Percentiles rank a stretch among this genome's conserved stretches.
phyloP scores from a whole-genome alignment of 495 filamentous ascomycete species.

The Daldinia caldariorum region DNA sequence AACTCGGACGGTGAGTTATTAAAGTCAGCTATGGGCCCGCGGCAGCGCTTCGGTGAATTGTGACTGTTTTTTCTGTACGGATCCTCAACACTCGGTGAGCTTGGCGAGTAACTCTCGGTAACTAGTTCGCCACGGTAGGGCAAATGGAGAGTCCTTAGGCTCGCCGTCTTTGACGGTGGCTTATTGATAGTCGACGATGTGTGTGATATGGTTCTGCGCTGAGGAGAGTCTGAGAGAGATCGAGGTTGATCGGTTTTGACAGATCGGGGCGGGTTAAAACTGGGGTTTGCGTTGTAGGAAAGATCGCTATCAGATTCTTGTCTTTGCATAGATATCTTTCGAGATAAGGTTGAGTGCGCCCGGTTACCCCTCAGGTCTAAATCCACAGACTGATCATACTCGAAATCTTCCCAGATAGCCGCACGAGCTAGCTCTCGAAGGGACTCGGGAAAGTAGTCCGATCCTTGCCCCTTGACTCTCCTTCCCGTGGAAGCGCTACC shows the following conservation, averaged over 20 bases:
- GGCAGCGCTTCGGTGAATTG: conserved; percentile 19
- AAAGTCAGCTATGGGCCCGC: conserved; percentile 31
- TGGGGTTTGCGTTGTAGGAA: conserved; percentile 15
- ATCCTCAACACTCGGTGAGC: conserved; percentile 16
- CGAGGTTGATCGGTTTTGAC: conserved; percentile 9
- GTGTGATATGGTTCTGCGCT: conserved; percentile 34
- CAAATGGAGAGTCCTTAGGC: conserved; percentile 45
- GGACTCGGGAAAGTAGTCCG: conserved; percentile 33
- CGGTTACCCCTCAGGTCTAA: conserved; percentile 1
- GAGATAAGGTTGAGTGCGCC: not conserved
- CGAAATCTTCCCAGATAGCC: conserved; percentile 10
- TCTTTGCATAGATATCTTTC: not conserved
- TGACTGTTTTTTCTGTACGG: conserved; percentile 15
- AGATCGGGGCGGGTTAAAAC: conserved; percentile 24
- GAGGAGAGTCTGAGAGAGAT: conserved; percentile 15
- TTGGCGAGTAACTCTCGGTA: conserved; percentile 21
- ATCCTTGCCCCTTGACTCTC: conserved; percentile 4
- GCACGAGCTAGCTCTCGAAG: conserved; percentile 36
- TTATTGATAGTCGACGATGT: conserved; percentile 22
- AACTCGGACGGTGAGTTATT: conserved; percentile 30
- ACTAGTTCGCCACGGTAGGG: conserved; percentile 9
- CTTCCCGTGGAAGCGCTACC: conserved; percentile 22
- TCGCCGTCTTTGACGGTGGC: conserved; percentile 44
- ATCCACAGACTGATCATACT: not conserved
- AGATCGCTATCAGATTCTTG: conserved; percentile 16